Percentiles rank a stretch among this genome's conserved stretches.
Conservation (phyloP, 495 filamentous ascomycete species). For the Halenospora varia region DNA sequence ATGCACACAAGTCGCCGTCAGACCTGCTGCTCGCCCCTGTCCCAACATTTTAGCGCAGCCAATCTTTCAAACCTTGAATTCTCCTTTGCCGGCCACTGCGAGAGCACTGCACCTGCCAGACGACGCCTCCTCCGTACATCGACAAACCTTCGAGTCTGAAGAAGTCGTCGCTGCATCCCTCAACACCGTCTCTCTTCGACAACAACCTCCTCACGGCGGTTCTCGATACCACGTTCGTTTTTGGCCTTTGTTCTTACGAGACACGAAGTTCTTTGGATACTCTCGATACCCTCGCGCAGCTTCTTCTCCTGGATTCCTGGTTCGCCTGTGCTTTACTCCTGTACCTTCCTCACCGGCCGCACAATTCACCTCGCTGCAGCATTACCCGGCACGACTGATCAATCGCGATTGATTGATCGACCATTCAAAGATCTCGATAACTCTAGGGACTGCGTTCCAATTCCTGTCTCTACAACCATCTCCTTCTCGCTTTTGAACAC, state of each 20-base stretch:
- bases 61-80: background rate
- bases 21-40: background rate
- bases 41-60: background rate
- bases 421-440: background rate
- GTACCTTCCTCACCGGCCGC: background rate
- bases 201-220: background rate
- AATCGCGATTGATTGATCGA: background rate
- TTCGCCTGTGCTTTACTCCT: background rate
- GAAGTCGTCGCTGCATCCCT: background rate
- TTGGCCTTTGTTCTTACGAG: background rate
- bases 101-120: background rate
- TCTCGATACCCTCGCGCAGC: background rate
- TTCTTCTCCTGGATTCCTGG: background rate
- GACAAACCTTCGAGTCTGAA: background rate
- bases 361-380: background rate
- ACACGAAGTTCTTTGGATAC: background rate
- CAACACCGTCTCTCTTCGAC: background rate
- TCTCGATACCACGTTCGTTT: background rate
- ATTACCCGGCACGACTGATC: background rate
- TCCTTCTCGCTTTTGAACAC: background rate
- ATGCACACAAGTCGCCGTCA: no score
- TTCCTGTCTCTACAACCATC: conserved; percentile 1
- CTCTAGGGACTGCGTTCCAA: background rate
- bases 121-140: background rate
- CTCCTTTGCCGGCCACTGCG: background rate